Conservation (phyloP, 1,284 basidiomycete genomes). For the Microbotryomycetes sp. region DNA sequence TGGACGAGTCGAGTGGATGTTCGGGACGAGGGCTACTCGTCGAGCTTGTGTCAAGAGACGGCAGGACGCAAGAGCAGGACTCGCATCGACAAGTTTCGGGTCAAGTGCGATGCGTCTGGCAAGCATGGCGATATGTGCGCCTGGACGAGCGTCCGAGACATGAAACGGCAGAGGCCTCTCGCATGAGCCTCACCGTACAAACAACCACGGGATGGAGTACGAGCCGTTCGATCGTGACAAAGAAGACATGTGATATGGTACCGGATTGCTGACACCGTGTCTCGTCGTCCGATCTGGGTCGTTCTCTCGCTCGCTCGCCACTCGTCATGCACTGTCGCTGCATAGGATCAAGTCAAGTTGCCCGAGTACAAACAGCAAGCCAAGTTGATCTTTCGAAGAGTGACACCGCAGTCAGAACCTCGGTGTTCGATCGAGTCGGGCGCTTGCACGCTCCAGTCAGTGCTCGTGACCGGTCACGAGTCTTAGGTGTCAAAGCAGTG, state of each 20-base stretch:
- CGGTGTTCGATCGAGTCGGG: slow-evolving; percentile 96
- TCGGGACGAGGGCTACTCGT: no score
- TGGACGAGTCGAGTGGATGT: not conserved
- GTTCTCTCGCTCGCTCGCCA: not conserved
- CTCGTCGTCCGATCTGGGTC: not conserved
- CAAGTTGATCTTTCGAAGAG: slow-evolving; percentile 89
- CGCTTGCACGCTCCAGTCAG: slow-evolving; percentile 82
- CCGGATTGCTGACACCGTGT: not conserved
- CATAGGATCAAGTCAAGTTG: slow-evolving; percentile 57
- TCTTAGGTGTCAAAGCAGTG: not conserved
- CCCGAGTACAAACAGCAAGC: slow-evolving; percentile 98
- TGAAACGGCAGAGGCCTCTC: no score
- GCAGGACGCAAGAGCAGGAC: not conserved
- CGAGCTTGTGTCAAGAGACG: slow-evolving; percentile 6
- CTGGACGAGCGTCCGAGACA: no score
- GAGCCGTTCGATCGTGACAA: no score
- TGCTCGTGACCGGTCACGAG: slow-evolving; percentile 37
- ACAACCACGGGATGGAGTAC: no score
- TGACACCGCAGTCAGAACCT: slow-evolving; percentile 88
- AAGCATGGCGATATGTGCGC: no score
- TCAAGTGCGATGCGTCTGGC: no score
- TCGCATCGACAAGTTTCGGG: no score
- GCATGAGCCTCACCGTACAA: no score
- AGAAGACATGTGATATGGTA: not conserved
- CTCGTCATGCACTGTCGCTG: slow-evolving; percentile 17